Conservation (phyloP, 202 grass and related monocot genomes). For the Musa balbisiana region DNA sequence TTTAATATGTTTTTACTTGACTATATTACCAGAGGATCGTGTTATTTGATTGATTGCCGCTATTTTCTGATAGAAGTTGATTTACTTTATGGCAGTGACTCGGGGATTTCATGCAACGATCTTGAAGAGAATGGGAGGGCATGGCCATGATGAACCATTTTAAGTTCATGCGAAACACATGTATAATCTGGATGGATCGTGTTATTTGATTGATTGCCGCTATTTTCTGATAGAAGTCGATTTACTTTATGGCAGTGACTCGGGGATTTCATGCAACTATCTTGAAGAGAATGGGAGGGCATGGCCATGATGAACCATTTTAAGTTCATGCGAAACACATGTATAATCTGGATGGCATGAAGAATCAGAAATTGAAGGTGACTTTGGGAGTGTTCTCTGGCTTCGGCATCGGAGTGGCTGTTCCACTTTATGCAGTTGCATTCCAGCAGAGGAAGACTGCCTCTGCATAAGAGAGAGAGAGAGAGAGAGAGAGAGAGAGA, state of each 20-base stretch:
- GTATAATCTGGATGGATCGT: constrained; percentile 90
- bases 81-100: constrained; percentile 37
- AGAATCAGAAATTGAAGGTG: constrained; percentile 47
- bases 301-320: constrained; percentile 52
- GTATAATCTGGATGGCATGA: constrained; percentile 86
- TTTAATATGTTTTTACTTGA: background rate
- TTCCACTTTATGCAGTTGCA: constrained; percentile 55
- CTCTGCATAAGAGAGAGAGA: constrained; percentile 36
- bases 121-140: constrained; percentile 62
- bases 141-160: constrained; percentile 52
- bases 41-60: background rate
- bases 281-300: constrained; percentile 62
- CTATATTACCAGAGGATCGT: too few relatives aligned
- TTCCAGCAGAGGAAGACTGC: constrained; percentile 82
- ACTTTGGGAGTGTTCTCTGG: constrained; percentile 31
- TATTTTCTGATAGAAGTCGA: too few relatives aligned
- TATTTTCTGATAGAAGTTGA: background rate
- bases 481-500: constrained; percentile 29
- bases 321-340: constrained; percentile 84
- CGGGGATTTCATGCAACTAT: constrained; percentile 77
- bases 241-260: too few relatives aligned
- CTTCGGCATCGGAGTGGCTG: constrained; percentile 41
- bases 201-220: too few relatives aligned
- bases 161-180: constrained; percentile 84
- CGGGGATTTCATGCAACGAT: constrained; percentile 66